Base-by-base conservation (phyloP, 2,329 filamentous ascomycete species). In the Pseudogymnoascus sp. region DNA sequence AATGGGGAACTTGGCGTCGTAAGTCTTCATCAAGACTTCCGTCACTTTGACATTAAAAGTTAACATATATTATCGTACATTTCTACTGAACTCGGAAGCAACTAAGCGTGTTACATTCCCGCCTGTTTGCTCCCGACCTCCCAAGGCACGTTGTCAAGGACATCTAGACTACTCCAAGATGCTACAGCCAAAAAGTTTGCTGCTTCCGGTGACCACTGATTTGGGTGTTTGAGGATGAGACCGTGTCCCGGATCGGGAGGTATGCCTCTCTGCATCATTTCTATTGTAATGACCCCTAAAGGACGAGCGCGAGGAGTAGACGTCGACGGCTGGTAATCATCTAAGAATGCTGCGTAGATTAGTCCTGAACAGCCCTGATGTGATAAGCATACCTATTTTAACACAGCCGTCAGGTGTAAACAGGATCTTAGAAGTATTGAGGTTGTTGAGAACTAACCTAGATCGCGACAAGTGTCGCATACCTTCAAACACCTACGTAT, bases 401-500 rank as follows among this genome's bases (percentile, higher is more conserved):
- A 64, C 59, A 39, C 59, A 64, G 21, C 63, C 59, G 31, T 64
- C 57, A 29, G 29, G 37, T 2, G 42, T 62, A 57, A 64, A 64
- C 40, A 64, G 31, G 14, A 64, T 29, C 21, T 51, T 51, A 1
- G 23, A 51, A 29, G 21, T 29, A 5, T 51, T 29, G 26, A 65
- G 59, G 10, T 64, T 65, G 11, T 60, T 64, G 23, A 37, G 57
- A 12, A 39, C 36, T 8, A 66, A 42, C 21, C 60, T 51, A 31
- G 39, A 63, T 51, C 21, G 62, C 29, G 54, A 66, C 51, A 67
- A 42, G 36, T 67, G 36, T 36, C 63, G 36, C 29, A 67, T 67
- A 5, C 62, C 66, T 51, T 67, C 29, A n/a, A 64, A 67, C 34
- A 66, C 42, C 62, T 67, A 39, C 21, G 21, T 64, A n/a, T 16